Conservation (phyloP, 768 basidiomycete species). For the Xerocomellus dryophilus region DNA sequence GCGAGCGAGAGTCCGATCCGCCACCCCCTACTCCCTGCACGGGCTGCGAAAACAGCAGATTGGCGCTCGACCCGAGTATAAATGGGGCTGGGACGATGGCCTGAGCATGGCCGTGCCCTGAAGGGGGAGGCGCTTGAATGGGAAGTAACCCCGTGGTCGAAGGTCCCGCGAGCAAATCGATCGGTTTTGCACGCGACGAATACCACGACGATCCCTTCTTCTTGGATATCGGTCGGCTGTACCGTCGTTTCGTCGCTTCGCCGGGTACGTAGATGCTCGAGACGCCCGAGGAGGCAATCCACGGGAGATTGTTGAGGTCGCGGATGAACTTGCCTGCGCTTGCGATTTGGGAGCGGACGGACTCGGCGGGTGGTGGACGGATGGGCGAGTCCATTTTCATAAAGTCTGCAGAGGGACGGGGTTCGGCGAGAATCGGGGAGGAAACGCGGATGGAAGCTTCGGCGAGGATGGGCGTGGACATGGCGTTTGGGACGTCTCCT, state of each 20-base stretch:
- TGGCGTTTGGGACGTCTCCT: conserved; percentile 26
- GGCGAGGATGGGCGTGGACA: conserved; percentile 30
- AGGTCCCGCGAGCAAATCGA: conserved; percentile 32
- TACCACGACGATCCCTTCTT: conserved; percentile 31
- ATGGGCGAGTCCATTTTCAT: conserved; percentile 46
- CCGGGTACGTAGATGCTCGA: conserved; percentile 49
- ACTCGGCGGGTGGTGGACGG: conserved; percentile 37
- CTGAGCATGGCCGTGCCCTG: conserved; percentile 1
- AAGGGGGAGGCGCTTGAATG: conserved; percentile 7
- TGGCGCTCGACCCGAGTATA: conserved; percentile 31
- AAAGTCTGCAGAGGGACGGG: conserved; percentile 44
- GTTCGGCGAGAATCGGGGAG: conserved; percentile 42
- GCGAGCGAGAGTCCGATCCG: conserved; percentile 25
- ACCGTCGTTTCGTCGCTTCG: conserved; percentile 27
- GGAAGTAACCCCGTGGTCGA: conserved; percentile 31
- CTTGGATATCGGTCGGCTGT: conserved; percentile 28
- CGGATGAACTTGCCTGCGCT: conserved; percentile 37
- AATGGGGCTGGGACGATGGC: conserved; percentile 25
- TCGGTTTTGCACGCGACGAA: conserved; percentile 23
- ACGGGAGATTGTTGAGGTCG: conserved; percentile 43
- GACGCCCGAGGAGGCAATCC: conserved; percentile 45
- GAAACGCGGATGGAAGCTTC: conserved; percentile 25
- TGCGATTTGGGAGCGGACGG: conserved; percentile 35
- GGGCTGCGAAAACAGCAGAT: conserved; percentile 28
- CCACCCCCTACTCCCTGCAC: conserved; percentile 9